phyloP scores from a whole-genome alignment of 495 filamentous ascomycete genomes.

The Xylaria bambusicola region DNA sequence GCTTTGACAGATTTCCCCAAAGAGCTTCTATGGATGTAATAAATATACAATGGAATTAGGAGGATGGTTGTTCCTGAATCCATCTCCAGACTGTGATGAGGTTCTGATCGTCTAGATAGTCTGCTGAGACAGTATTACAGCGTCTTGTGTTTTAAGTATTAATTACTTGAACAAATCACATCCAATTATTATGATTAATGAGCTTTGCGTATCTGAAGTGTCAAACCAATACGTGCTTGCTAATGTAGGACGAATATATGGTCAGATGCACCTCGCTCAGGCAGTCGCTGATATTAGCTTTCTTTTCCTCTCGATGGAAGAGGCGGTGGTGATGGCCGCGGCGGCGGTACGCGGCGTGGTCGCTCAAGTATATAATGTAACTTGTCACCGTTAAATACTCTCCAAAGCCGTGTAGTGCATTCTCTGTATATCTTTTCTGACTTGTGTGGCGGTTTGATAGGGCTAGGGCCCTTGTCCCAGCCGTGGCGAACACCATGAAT shows the following conservation, averaged over 20 bases:
- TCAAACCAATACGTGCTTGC: neutral
- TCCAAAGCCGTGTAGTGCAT: constrained; percentile 36
- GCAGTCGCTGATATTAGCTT: neutral
- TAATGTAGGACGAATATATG: no score
- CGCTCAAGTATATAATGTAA: constrained; percentile 12
- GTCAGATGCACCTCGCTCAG: neutral
- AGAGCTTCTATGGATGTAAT: no score
- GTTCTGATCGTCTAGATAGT: no score
- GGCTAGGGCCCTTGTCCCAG: constrained; percentile 87
- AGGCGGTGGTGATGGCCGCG: neutral
- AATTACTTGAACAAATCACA: no score
- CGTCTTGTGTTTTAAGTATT: no score
- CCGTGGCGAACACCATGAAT: constrained; percentile 74
- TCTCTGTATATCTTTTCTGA: constrained; percentile 43
- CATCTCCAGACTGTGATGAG: no score
- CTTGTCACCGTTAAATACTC: constrained; percentile 35
- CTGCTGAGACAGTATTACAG: no score
- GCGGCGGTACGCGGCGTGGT: constrained; percentile 1
- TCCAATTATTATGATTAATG: neutral
- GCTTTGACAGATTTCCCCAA: no score
- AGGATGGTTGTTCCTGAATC: no score
- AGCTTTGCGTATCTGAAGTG: neutral
- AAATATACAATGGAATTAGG: no score
- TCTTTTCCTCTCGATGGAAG: neutral
- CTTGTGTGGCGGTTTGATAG: constrained; percentile 56